A percentile compares a stretch with the other conserved stretches of the same genome.
These are phyloP conservation scores for Teratosphaeriaceae sp. DNA, from an alignment of 2,329 filamentous ascomycete genomes.

Conservation along the genomic window DNA sequence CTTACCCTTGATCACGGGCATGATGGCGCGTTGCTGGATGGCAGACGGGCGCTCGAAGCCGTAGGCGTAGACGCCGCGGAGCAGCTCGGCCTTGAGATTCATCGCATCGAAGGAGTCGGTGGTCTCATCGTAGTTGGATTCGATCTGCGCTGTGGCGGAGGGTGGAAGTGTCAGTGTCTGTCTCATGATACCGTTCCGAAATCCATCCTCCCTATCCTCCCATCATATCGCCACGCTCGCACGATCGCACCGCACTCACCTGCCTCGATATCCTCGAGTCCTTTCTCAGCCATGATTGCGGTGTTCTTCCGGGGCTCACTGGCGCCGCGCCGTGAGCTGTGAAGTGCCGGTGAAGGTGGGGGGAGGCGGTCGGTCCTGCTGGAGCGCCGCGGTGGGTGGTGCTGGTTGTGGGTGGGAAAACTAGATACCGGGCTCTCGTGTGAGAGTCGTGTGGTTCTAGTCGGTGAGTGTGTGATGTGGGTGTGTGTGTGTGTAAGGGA, in stretches of 20 bases:
- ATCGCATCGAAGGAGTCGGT: slow-evolving; percentile 99
- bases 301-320: slow-evolving; percentile 49
- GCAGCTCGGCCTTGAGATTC: slow-evolving; percentile 93
- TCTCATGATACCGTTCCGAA: background rate
- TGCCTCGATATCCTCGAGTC: slow-evolving; percentile 96
- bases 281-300: slow-evolving; percentile 99
- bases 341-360: slow-evolving; percentile 32
- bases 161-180: background rate
- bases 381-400: slow-evolving; percentile 32
- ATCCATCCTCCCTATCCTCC: background rate
- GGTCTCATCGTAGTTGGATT: slow-evolving; percentile 99
- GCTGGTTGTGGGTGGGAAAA: slow-evolving; percentile 24
- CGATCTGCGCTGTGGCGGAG: slow-evolving; percentile 74
- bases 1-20: slow-evolving; percentile 99
- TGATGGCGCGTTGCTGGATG: slow-evolving; percentile 99
- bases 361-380: slow-evolving; percentile 33
- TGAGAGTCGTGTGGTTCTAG: slow-evolving; percentile 40
- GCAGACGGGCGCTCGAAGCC: slow-evolving; percentile 99
- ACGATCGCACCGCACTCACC: slow-evolving; percentile 71
- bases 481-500: no score
- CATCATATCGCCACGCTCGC: background rate
- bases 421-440: slow-evolving; percentile 44
- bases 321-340: slow-evolving; percentile 67
- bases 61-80: slow-evolving; percentile 98
- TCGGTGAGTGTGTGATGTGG: slow-evolving; percentile 14